These are phyloP conservation scores for Sordariomycetes sp. DNA, from an alignment of 2,329 filamentous ascomycete genomes.

Conservation along the genomic window DNA sequence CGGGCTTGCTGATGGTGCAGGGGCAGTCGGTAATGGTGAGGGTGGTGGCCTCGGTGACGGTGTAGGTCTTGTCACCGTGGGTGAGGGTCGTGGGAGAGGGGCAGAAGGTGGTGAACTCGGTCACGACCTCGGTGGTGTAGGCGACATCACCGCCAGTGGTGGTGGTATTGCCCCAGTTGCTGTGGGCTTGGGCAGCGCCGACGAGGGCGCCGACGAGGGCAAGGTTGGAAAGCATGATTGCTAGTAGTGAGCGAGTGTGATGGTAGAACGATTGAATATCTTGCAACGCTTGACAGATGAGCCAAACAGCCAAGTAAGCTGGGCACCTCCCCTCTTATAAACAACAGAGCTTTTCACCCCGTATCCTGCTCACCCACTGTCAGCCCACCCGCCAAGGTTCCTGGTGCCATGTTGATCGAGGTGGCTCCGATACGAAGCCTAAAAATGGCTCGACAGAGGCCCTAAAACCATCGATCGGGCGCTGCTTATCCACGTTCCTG, in stretches of 20 bases:
- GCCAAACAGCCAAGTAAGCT: no score
- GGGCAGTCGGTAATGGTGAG: conserved; percentile 65
- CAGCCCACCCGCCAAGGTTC: no score
- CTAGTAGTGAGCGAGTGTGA: not conserved
- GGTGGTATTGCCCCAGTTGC: conserved; percentile 29
- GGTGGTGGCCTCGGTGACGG: conserved; percentile 57
- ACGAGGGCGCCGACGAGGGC: conserved; percentile 3
- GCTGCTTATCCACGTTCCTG: no score
- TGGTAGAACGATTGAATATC: not conserved
- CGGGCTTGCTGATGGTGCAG: conserved; percentile 56
- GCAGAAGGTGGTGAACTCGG: conserved; percentile 63
- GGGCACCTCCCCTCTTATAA: no score
- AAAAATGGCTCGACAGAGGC: no score
- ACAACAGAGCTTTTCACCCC: no score
- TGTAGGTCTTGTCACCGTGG: conserved; percentile 59
- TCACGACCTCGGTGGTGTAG: conserved; percentile 58
- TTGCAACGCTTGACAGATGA: no score
- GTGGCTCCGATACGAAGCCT: no score
- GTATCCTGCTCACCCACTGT: no score
- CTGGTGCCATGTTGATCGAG: no score
- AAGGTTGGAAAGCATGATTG: not conserved
- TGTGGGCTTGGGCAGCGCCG: not conserved
- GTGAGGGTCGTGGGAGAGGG: conserved; percentile 55
- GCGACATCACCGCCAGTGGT: conserved; percentile 33
- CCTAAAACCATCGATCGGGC: no score